Evolutionary conservation across 2,329 filamentous ascomycete species (phyloP), one percentile per base, ranked within the genome.

Genomic region (Pestalotiopsis sp.): DNA sequence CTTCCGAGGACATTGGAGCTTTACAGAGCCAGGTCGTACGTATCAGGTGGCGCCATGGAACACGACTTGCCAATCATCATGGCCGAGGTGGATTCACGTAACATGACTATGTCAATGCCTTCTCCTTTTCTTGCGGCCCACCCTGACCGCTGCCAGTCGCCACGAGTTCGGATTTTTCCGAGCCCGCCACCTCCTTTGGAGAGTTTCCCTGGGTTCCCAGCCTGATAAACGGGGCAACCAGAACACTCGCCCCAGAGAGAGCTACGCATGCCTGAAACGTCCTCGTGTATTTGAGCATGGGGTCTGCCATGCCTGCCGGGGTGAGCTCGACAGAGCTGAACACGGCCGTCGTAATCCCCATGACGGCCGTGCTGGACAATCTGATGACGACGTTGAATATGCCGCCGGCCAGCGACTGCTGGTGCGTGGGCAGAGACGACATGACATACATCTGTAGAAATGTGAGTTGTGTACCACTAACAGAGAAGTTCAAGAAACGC

Each of bases 381-480:
- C 89, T 86, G 57, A 88, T 87, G 25, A 90, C 83, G 2, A 91
- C 92, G 76, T 92, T 88, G 70, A 90, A 86, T 31, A 91, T 84
- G 1, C 87, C 87, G 5, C 88, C 87, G 0, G 87, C 88, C 20
- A 90, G 84, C 1, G 85, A 87, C 71, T 90, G 87, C 69, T 88
- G 84, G 6, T 82, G 79, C 1, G 78, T 73, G 1, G 88, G 85
- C 68, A 90, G 83, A 0, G 85, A 85, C 0, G 84, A 87, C 80
- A 89, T 85, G 69, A 90, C 87, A 70, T 90, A 91, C 83, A 90
- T 88, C 81, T 90, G 31, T 5, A 36, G 0, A 9, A 9, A 9
- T 36, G 31, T 36, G 31, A 36, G 31, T 36, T 36, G 31, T 45
- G 25, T 64, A 17, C 38, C 45, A 59, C 12, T 9, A 36, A 2